Conservation (phyloP, 1,139 yeast genomes). For the Diutina siamensis region DNA sequence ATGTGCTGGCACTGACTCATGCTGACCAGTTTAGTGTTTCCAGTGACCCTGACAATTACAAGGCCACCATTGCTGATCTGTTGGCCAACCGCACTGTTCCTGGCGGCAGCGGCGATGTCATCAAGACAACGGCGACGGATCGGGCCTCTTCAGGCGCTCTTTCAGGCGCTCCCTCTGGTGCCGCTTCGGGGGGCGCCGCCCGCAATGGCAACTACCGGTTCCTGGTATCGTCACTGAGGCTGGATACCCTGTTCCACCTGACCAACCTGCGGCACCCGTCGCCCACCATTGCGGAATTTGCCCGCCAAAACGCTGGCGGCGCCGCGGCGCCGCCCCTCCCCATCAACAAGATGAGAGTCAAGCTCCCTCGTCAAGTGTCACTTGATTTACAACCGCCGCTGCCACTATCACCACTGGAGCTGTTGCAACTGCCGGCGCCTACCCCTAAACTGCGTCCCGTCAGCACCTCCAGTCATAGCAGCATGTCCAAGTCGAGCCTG, state of each 20-base stretch:
- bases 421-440: background rate
- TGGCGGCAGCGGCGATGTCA: background rate
- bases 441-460: background rate
- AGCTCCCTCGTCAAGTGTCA: background rate
- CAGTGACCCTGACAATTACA: background rate
- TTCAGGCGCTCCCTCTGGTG: too few relatives aligned
- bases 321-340: background rate
- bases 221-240: background rate
- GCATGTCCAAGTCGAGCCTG: background rate
- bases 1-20: background rate
- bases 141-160: too few relatives aligned
- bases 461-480: background rate
- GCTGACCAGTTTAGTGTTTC: slow-evolving; percentile 1
- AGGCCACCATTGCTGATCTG: slow-evolving; percentile 3
- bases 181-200: too few relatives aligned
- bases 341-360: background rate
- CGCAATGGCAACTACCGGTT: background rate
- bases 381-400: slow-evolving; percentile 3
- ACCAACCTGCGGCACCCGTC: slow-evolving; percentile 5
- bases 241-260: slow-evolving; percentile 4
- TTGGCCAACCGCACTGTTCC: background rate
- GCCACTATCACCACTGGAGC: background rate
- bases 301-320: background rate
- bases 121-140: background rate
- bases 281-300: slow-evolving; percentile 5